phyloP scores from a whole-genome alignment of 2,329 filamentous ascomycete genomes.

The Ophiosphaerella narmari region DNA sequence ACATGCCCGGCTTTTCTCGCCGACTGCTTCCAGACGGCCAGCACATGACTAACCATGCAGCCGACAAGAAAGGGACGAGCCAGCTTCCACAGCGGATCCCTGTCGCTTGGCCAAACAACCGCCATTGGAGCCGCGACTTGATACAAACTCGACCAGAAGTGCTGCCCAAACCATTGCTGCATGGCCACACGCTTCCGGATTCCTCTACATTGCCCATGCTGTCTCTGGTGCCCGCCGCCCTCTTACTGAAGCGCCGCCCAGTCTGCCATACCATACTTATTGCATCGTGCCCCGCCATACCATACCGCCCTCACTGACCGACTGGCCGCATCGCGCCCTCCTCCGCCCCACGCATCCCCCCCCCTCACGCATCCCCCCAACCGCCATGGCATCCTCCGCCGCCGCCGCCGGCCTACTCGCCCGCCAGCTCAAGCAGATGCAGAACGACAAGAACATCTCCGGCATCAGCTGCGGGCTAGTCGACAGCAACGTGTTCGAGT shows the following conservation, averaged over 20 bases:
- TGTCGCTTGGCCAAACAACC: constrained; percentile 27
- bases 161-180: constrained; percentile 9
- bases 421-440: constrained; percentile 93
- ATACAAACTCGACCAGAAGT: constrained; percentile 12
- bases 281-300: constrained; percentile 21
- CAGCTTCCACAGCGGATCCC: constrained; percentile 16
- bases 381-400: constrained; percentile 43
- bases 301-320: too few relatives aligned
- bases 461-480: constrained; percentile 93
- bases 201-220: constrained; percentile 1
- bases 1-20: not conserved
- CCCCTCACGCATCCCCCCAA: not conserved
- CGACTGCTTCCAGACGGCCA: constrained; percentile 9
- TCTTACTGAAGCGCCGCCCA: constrained; percentile 7
- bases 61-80: constrained; percentile 21
- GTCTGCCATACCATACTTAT: constrained; percentile 13
- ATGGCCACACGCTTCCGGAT: constrained; percentile 7
- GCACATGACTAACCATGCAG: constrained; percentile 8
- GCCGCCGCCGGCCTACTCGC: constrained; percentile 75
- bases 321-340: not conserved
- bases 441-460: constrained; percentile 85
- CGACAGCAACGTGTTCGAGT: constrained; percentile 88
- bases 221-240: not conserved
- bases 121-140: constrained; percentile 36
- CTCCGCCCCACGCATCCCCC: not conserved